Percentiles rank a stretch among this genome's conserved stretches.
These are phyloP conservation scores for Favolaschia claudopus DNA, from an alignment of 768 basidiomycete genomes.

Conservation along the genomic window DNA sequence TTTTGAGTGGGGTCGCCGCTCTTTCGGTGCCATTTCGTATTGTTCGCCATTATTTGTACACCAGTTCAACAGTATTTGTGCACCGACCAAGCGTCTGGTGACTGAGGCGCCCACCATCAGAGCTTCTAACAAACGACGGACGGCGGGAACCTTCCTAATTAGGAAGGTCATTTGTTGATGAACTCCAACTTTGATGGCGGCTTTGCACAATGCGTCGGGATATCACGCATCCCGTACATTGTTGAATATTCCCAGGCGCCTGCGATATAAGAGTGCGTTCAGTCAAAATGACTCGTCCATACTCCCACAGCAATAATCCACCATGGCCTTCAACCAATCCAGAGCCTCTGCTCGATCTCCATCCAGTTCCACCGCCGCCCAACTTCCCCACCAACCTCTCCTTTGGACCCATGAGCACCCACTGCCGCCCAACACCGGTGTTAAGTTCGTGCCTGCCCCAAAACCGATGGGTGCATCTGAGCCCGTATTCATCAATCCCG, in stretches of 20 bases:
- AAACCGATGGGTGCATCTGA: neutral
- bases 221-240: no score
- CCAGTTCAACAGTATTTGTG: no score
- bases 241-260: neutral
- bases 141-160: constrained; percentile 7
- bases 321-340: constrained; percentile 15
- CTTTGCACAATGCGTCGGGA: no score
- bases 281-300: constrained; percentile 9
- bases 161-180: no score
- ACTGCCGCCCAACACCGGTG: constrained; percentile 2
- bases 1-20: neutral
- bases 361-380: constrained; percentile 10
- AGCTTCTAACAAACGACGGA: constrained; percentile 13
- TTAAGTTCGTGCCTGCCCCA: neutral
- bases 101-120: no score
- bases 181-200: no score
- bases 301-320: constrained; percentile 11
- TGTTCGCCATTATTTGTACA: neutral
- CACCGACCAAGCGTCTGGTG: no score
- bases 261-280: constrained; percentile 12
- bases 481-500: no score
- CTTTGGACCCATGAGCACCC: constrained; percentile 8
- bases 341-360: constrained; percentile 4
- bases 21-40: neutral
- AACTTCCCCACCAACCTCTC: constrained; percentile 5